Evolutionary conservation across 208 protist genomes (phyloP).

Genomic region (Trypanosoma vivax): DNA sequence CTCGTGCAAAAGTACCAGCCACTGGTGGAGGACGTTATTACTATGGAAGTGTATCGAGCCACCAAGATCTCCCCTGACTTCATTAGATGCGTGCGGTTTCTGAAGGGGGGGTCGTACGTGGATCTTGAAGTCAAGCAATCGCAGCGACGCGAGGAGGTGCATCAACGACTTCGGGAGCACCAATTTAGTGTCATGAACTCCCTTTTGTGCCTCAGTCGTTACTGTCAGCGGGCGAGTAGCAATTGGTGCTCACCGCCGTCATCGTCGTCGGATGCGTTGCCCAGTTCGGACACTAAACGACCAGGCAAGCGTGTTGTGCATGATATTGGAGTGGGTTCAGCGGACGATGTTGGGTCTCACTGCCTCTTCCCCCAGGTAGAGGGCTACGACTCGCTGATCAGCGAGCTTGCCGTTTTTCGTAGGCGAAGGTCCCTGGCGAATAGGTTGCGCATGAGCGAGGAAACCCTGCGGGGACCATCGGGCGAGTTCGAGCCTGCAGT

Average conservation of each 20-base stretch:
- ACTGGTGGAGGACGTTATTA: conserved; percentile 18
- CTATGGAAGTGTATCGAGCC: conserved; percentile 16
- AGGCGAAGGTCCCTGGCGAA: conserved; percentile 8
- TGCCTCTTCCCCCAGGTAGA: too few species aligned
- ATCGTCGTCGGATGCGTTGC: too few species aligned
- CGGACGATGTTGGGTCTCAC: too few species aligned
- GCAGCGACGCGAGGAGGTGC: not conserved
- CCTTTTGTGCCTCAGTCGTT: conserved; percentile 2
- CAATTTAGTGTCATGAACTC: not conserved
- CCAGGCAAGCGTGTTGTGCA: too few species aligned
- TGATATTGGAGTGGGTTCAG: too few species aligned
- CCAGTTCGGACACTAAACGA: too few species aligned
- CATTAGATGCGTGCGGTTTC: conserved; percentile 7
- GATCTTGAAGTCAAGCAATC: conserved; percentile 8
- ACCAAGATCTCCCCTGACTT: not conserved
- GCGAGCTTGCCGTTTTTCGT: conserved; percentile 15
- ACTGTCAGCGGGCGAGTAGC: too few species aligned
- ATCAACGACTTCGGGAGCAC: conserved; percentile 3
- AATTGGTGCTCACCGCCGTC: too few species aligned
- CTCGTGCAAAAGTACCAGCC: not conserved
- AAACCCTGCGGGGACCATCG: not conserved
- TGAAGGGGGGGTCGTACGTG: not conserved
- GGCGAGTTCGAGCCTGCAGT: not conserved
- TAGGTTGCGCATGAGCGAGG: conserved; percentile 6
- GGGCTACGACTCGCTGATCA: not conserved